These are phyloP conservation scores for Rostrohypoxylon terebratum DNA, from an alignment of 495 filamentous ascomycete genomes.

Conservation along the genomic window DNA sequence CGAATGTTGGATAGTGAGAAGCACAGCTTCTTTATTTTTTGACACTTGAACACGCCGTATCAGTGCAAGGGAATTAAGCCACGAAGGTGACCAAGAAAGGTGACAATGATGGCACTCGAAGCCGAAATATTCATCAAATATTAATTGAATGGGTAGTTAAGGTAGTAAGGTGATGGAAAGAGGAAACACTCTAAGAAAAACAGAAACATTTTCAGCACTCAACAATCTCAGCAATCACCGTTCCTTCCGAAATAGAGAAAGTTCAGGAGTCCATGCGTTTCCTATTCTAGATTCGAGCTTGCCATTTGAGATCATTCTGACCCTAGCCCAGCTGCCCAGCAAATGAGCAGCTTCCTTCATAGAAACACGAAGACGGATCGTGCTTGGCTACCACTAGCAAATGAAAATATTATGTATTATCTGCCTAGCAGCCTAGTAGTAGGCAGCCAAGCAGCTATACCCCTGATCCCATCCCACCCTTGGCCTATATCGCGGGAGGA, in stretches of 20 bases:
- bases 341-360: not conserved
- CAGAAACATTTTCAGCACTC: conserved; percentile 29
- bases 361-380: not conserved
- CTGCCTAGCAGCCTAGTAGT: too few relatives aligned
- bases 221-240: not conserved
- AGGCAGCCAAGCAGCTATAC: not conserved
- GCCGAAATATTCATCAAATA: not conserved
- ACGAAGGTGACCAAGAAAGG: not conserved
- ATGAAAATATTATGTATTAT: too few relatives aligned
- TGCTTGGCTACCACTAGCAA: not conserved
- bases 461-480: conserved; percentile 7
- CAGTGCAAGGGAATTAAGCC: conserved; percentile 23
- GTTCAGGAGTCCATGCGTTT: conserved; percentile 26
- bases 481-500: not conserved
- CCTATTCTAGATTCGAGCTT: conserved; percentile 30
- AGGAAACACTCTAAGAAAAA: conserved; percentile 38
- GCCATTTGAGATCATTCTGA: conserved; percentile 21
- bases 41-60: conserved; percentile 1
- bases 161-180: not conserved
- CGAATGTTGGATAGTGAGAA: conserved; percentile 34
- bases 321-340: conserved; percentile 13
- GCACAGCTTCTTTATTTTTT: conserved; percentile 44
- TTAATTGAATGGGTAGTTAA: conserved; percentile 9
- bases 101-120: conserved; percentile 4
- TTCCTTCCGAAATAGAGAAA: conserved; percentile 6